Base-by-base conservation (phyloP, 1,139 yeast genomes). In the Taphrina flavorubra region DNA sequence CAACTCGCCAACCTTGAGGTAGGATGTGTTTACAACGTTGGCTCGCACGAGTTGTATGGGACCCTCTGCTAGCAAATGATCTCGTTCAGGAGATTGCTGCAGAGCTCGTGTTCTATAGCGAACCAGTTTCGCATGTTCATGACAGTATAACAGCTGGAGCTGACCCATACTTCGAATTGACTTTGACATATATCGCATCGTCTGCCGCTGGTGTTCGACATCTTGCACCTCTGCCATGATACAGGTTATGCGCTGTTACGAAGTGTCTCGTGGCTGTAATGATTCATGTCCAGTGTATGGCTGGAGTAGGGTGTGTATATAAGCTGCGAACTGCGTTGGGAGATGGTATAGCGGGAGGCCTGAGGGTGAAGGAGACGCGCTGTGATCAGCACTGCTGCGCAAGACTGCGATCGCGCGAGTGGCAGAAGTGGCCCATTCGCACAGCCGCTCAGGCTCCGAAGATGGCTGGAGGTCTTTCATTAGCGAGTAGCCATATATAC, bases 111-210 rank as follows among this genome's bases (percentile, higher is more conserved):
- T 10, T 25, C 36, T 34, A 49, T 49, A 49, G n/a, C 53, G 53
- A 20, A 20, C 36, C 11, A 49, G 13, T 11, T n/a, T 49, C 10
- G 53, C 53, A n/a, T 25, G 53, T 13, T 49, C 53, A 34, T 49
- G 53, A 11, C 10, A 20, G 36, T 49, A 49, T n/a, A 49, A 49
- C 2, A 49, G 53, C 6, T 11, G 18, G 10, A 49, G 13, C 10
- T 49, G 53, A 8, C 53, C 53, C 53, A 49, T 49, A 25, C 36
- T 49, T 49, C 53, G 31, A 49, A 49, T 49, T 34, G 53, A 49
- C 53, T n/a, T 49, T 10, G 53, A 49, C 53, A 49, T 20, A n/a
- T n/a, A n/a, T 14, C 18, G 13, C 47, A 44, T 44, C n/a, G 47
- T 11, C 14, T 10, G 1, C 14, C 14, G 42, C 42, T 39, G 6